Conservation (phyloP, 2,329 filamentous ascomycete genomes). For the Cryphonectria japonica region DNA sequence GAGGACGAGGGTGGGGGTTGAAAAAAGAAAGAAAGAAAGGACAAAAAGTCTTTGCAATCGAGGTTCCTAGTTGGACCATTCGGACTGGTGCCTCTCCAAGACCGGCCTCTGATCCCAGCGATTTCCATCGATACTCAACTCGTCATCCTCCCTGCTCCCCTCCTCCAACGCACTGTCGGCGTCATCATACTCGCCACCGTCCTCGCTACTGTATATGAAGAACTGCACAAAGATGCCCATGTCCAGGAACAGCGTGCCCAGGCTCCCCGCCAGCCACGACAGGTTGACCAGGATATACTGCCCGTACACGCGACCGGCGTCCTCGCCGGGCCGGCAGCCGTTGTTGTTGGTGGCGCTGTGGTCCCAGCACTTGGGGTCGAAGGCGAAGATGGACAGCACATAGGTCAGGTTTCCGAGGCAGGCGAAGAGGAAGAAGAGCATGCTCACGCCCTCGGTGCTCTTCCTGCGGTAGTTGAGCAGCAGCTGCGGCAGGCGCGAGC, state of each 20-base stretch:
- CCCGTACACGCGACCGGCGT: slow-evolving; percentile 66
- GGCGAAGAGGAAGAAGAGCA: slow-evolving; percentile 96
- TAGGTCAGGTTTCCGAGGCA: slow-evolving; percentile 95
- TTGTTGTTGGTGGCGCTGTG: slow-evolving; percentile 32
- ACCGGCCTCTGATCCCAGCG: slow-evolving; percentile 48
- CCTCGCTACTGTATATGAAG: slow-evolving; percentile 71
- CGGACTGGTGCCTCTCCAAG: slow-evolving; percentile 39
- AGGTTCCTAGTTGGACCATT: slow-evolving; percentile 26
- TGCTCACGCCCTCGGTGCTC: slow-evolving; percentile 88
- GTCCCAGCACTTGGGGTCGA: slow-evolving; percentile 70
- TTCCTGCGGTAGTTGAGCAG: slow-evolving; percentile 91
- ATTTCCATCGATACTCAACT: slow-evolving; percentile 37
- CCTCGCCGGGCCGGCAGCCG: slow-evolving; percentile 67
- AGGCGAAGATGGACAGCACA: slow-evolving; percentile 88
- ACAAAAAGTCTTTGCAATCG: not conserved
- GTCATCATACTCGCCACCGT: slow-evolving; percentile 40
- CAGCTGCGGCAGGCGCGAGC: slow-evolving; percentile 86
- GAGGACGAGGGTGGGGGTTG: not conserved
- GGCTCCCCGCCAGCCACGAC: slow-evolving; percentile 87
- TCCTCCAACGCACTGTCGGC: slow-evolving; percentile 35
- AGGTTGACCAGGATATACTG: slow-evolving; percentile 87
- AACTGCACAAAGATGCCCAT: slow-evolving; percentile 89
- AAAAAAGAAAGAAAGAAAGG: no score
- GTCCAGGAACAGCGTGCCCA: slow-evolving; percentile 85
- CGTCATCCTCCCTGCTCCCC: slow-evolving; percentile 38